phyloP scores from a whole-genome alignment of 2,329 filamentous ascomycete genomes.

The Zymoseptoria pseudotritici region DNA sequence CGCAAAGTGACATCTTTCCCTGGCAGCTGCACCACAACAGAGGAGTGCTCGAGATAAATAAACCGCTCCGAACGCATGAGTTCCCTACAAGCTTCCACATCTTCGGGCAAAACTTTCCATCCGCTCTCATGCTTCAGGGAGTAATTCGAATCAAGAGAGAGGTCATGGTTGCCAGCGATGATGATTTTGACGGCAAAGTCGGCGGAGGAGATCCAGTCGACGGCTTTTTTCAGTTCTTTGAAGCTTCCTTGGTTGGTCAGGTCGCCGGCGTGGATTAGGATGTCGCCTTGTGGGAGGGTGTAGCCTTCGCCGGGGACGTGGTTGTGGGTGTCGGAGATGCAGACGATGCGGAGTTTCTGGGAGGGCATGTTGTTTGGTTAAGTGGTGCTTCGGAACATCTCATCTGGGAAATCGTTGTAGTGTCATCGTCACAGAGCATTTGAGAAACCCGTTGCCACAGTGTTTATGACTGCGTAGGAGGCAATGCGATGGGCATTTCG shows the following conservation, averaged over 20 bases:
- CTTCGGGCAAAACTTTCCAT: slow-evolving; percentile 31
- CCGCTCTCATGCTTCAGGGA: slow-evolving; percentile 23
- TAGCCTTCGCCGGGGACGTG: slow-evolving; percentile 44
- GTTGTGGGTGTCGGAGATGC: slow-evolving; percentile 69
- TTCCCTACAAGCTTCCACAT: slow-evolving; percentile 45
- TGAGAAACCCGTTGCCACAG: background rate
- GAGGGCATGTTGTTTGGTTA: background rate
- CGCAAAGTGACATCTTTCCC: slow-evolving; percentile 56
- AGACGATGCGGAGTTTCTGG: slow-evolving; percentile 58
- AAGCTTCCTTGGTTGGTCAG: slow-evolving; percentile 64
- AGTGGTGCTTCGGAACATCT: background rate
- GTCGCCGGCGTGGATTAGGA: slow-evolving; percentile 70
- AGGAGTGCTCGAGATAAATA: slow-evolving; percentile 57
- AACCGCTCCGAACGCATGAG: slow-evolving; percentile 49
- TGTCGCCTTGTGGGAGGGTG: slow-evolving; percentile 62
- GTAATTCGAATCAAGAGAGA: slow-evolving; percentile 52
- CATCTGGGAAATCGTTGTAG: background rate
- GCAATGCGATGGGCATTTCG: background rate
- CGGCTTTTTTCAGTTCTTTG: slow-evolving; percentile 50
- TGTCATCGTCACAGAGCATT: no score
- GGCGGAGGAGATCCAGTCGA: slow-evolving; percentile 60
- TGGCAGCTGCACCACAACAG: slow-evolving; percentile 48
- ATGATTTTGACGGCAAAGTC: slow-evolving; percentile 65
- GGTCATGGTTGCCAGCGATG: slow-evolving; percentile 68
- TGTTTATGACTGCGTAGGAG: background rate